phyloP scores from a whole-genome alignment of 192 early-diverging fungal species.

The Coemansia sp. region DNA sequence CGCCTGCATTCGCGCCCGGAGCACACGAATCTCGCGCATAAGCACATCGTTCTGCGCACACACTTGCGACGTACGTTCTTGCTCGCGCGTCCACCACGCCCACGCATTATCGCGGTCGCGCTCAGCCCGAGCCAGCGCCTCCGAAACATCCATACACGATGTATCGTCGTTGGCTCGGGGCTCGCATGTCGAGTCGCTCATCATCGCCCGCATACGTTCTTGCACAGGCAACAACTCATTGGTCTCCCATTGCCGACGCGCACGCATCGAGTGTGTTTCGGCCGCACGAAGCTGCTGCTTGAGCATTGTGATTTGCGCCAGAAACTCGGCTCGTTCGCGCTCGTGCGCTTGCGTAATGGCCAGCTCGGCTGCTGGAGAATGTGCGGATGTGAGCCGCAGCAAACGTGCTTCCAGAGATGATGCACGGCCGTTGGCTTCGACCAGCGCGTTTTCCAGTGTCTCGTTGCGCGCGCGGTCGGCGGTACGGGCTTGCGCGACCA shows the following conservation, averaged over 20 bases:
- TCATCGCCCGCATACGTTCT: conserved; percentile 34
- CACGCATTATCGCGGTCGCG: conserved; percentile 35
- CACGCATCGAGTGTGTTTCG: conserved; percentile 30
- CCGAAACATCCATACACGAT: neutral
- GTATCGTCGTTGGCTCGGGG: neutral
- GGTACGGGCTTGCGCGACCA: conserved; percentile 27
- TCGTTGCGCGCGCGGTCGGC: conserved; percentile 24
- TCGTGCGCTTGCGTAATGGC: conserved; percentile 33
- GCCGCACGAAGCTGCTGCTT: conserved; percentile 30
- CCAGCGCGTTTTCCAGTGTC: conserved; percentile 31
- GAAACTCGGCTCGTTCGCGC: conserved; percentile 34
- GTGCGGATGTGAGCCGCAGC: conserved; percentile 12
- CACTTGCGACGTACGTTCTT: conserved; percentile 42
- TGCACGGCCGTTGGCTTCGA: conserved; percentile 28
- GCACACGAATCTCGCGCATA: conserved; percentile 42
- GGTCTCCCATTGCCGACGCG: conserved; percentile 43
- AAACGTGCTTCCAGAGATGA: conserved; percentile 20
- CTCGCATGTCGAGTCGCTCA: neutral
- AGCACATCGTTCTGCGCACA: conserved; percentile 48
- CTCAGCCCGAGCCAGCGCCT: conserved; percentile 18
- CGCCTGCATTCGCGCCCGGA: conserved; percentile 3
- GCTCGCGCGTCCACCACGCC: conserved; percentile 47
- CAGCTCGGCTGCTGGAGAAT: conserved; percentile 23
- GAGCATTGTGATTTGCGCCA: conserved; percentile 42
- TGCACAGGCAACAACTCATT: conserved; percentile 46